Evolutionary conservation across 2,329 filamentous ascomycete species (phyloP), one percentile per base, ranked within the genome.

Genomic region (Colletotrichum navitas): DNA sequence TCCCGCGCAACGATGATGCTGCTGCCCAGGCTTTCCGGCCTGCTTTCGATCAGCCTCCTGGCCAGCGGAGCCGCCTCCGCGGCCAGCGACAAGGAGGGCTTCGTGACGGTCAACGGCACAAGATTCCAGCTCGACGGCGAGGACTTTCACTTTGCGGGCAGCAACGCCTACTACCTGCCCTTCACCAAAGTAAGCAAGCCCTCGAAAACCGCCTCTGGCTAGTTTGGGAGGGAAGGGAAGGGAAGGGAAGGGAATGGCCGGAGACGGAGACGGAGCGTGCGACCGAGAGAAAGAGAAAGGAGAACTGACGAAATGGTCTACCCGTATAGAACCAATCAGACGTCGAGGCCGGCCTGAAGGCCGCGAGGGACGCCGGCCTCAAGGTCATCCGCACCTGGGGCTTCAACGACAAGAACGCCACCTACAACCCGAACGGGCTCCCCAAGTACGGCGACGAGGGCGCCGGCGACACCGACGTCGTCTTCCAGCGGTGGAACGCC

Each of bases 381-480:
- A 86, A 82, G 61, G 86, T 89, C 6, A 84, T 89, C 76, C 84
- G 87, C 34, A 88, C 86, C 11, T 89, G 87, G 87, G 86, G 85
- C 21, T 89, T 88, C 81, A 87, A 88, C 75, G 87, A 89, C 77
- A 86, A 85, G 76, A 89, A 89, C 75, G 79, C 78, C 32, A 88
- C 86, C 0, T 84, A 83, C 69, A 75, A 80, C 36, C 77, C 80
- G 21, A 74, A 78, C 24, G 86, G 86, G 6, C 77, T 89, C 5
- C 87, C 87, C 0, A 78, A 86, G 72, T 89, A 89, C 64, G 86
- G 85, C 49, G 83, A 81, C 18, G 86, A 87, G 72, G 83, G 83
- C 5, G 83, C 84, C 4, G 85, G 83, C 0, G 79, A 79, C 0
- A 84, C 82, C 29, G 80, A 83, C 3, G 80, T 84, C 6, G 81